These are phyloP conservation scores for Nakazawaea peltata DNA, from an alignment of 805 yeast genomes.

Conservation along the genomic window DNA sequence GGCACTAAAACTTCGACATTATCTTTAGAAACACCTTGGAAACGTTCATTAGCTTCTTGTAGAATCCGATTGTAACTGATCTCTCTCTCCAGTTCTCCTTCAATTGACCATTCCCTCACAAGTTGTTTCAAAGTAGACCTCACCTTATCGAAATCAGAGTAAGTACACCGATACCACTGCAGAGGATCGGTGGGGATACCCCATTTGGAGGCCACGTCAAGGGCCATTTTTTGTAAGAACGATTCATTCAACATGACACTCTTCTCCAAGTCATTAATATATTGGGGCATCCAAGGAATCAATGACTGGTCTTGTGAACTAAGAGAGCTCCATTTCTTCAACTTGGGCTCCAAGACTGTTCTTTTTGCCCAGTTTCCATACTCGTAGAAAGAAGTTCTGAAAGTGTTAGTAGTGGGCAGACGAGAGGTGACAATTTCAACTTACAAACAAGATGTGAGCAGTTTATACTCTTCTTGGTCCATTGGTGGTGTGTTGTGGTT, in stretches of 20 bases:
- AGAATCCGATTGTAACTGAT: constrained; percentile 30
- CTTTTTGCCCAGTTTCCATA: constrained; percentile 27
- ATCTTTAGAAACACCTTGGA: constrained; percentile 17
- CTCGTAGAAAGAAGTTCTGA: constrained; percentile 19
- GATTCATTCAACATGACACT: constrained; percentile 36
- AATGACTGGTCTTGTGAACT: constrained; percentile 30
- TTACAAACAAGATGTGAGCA: constrained; percentile 12
- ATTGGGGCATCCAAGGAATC: constrained; percentile 41
- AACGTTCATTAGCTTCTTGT: constrained; percentile 20
- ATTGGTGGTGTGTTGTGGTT: no score
- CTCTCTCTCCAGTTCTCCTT: constrained; percentile 39
- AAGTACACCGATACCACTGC: constrained; percentile 33
- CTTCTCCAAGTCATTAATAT: constrained; percentile 29
- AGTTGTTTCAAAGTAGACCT: constrained; percentile 46
- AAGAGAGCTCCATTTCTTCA: constrained; percentile 26
- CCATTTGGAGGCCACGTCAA: constrained; percentile 39
- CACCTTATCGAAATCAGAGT: constrained; percentile 47
- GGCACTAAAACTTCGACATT: constrained; percentile 44
- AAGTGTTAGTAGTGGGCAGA: background rate
- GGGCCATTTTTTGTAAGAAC: constrained; percentile 36
- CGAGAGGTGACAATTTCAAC: background rate
- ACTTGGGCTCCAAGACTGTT: constrained; percentile 24
- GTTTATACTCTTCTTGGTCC: no score
- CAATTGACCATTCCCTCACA: constrained; percentile 54
- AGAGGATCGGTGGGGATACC: constrained; percentile 30